phyloP scores from a whole-genome alignment of 805 yeast species.

The Priceomyces castillae region DNA sequence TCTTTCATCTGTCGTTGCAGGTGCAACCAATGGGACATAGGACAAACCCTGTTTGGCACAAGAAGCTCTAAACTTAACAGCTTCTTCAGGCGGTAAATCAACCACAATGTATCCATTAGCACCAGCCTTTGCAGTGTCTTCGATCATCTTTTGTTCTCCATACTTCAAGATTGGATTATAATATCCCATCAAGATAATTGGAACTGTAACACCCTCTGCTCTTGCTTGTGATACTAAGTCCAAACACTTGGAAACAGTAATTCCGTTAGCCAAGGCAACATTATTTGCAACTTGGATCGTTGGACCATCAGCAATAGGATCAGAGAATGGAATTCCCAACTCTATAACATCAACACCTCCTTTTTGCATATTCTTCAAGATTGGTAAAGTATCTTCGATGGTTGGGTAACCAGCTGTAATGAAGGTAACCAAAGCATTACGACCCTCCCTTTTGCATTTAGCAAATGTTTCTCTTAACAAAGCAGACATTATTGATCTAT shows the following conservation, averaged over 20 bases:
- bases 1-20: conserved; percentile 91
- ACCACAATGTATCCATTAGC: conserved; percentile 94
- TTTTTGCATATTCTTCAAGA: conserved; percentile 81
- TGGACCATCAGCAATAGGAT: conserved; percentile 99
- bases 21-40: conserved; percentile 93
- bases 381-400: conserved; percentile 81
- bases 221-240: conserved; percentile 77
- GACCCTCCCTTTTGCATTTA: conserved; percentile 58
- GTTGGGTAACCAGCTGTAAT: conserved; percentile 94
- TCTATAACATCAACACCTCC: conserved; percentile 97
- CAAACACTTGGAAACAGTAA: conserved; percentile 65
- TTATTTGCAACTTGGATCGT: conserved; percentile 89
- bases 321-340: conserved; percentile 94
- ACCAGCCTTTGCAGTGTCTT: conserved; percentile 81
- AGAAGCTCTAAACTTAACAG: conserved; percentile 74
- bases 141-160: conserved; percentile 82
- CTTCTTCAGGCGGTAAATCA: conserved; percentile 98
- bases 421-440: conserved; percentile 88
- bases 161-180: conserved; percentile 89
- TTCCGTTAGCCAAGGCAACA: conserved; percentile 78
- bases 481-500: conserved; percentile 42
- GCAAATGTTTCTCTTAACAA: conserved; percentile 58
- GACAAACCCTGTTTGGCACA: conserved; percentile 70
- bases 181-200: conserved; percentile 94
- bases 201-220: conserved; percentile 77